Base-by-base conservation (phyloP, 139 green algal species). In the Chlorella ohadii region DNA sequence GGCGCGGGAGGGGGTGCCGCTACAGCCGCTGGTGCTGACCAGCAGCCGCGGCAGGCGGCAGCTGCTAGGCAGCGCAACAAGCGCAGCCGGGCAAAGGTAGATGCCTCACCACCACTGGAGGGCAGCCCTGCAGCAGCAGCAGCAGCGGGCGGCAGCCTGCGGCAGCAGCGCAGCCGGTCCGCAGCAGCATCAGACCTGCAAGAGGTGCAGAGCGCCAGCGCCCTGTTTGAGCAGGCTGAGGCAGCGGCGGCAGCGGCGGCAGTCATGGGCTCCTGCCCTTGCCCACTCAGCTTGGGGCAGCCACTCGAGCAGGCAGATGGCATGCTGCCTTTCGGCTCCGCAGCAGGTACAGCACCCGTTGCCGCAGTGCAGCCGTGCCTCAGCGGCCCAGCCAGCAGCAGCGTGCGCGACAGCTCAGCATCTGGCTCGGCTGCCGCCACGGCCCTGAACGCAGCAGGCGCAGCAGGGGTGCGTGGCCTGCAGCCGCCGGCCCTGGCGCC, bases 61-160 rank as follows among this genome's bases (percentile, higher is more conserved):
- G 11, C 51, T 13, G 51, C 51, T 19, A 55, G 55, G 41, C 74
- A 61, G 74, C 74, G 55, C 55, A n/a, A 33, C 33, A 82, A 82
- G 59, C 76, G 76, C 76, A 82, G 76, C 36, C 36, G 68, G 12
- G 65, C 44, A 33, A 84, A 77, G 78, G 34, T 61, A 22, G 51
- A 59, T 22, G 51, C 51, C 15, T 59, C 51, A 13, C 51, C 51
- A 22, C 44, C 23, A 11, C 44, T 20, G 28, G 61, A 25, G 38
- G 34, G 27, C 16, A 23, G 2, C 17, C 11, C 41, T 36, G 61
- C 19, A 20, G 38, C 59, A 34, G 61, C 74, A 19, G 38, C 44
- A 33, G 65, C 28, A 27, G 65, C 4, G 11, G 65, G 33, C 22
- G 68, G 15, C 15, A 19, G 3, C 34, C 9, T 38, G 34, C 68